Evolutionary conservation across 2,329 filamentous ascomycete genomes (phyloP).

Genomic region (Fusarium compactum): DNA sequence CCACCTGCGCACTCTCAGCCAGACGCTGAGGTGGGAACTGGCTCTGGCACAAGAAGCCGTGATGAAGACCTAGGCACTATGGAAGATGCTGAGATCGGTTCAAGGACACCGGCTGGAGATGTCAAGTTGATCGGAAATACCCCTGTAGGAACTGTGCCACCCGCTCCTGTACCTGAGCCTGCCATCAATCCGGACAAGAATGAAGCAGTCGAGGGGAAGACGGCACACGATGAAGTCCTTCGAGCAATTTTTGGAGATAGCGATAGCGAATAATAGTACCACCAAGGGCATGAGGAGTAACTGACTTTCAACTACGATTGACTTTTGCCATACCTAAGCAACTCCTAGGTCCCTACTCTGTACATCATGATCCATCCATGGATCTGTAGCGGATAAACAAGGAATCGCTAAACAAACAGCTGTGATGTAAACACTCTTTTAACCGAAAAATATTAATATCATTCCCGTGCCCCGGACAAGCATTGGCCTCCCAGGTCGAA

Average conservation of each 20-base stretch:
- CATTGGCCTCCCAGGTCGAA: background rate
- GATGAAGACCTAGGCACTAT: constrained; percentile 26
- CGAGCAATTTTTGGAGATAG: constrained; percentile 94
- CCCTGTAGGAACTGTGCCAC: constrained; percentile 1
- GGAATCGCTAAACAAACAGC: background rate
- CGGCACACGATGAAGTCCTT: constrained; percentile 84
- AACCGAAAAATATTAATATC: constrained; percentile 5
- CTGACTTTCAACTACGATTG: background rate
- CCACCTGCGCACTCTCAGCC: constrained; percentile 76
- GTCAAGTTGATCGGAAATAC: constrained; percentile 31
- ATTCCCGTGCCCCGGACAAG: background rate
- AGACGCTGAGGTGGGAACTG: constrained; percentile 56
- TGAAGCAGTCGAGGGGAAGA: constrained; percentile 72
- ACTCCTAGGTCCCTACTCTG: background rate
- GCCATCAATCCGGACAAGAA: constrained; percentile 77
- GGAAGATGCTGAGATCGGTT: constrained; percentile 12
- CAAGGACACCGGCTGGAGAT: constrained; percentile 16
- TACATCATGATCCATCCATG: background rate
- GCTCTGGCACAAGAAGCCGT: constrained; percentile 26
- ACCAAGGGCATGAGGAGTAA: background rate
- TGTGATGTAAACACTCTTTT: constrained; percentile 5
- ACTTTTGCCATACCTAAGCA: background rate
- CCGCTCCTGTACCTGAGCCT: constrained; percentile 33
- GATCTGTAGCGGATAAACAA: background rate
- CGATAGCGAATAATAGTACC: constrained; percentile 68